Base-by-base conservation (phyloP, 2,329 filamentous ascomycete genomes). In the Nemania sp. region DNA sequence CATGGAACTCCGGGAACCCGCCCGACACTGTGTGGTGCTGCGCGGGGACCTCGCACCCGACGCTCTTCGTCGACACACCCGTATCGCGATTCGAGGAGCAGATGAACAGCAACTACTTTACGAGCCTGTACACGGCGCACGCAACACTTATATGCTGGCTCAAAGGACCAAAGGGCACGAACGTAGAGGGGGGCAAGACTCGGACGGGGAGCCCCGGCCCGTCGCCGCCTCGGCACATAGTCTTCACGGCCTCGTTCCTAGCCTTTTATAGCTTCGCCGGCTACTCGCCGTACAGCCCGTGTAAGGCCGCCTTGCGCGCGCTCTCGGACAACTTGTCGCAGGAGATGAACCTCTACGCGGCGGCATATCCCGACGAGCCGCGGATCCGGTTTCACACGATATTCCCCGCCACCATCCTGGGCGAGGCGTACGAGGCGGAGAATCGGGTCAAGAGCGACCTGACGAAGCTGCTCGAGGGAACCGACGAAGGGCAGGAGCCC, bases 1-100 rank as follows among this genome's bases (percentile, higher is more conserved):
- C 75, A 20, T 90, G 87, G 87, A 90, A 90, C 63, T 79, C 78
- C 42, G 74, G 78, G 7, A 12, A 20, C 3, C 75, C 81, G 34
- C 87, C 72, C 0, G 88, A 90, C 67, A 76, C 90, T 49, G 84
- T 91, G 18, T 91, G 88, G 82, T 86, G 86, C 40, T 83, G 85
- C 13, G 83, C 83, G 6, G 90, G 89, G 67, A 83, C 84, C 50
- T 83, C 87, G 12, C 84, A 88, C 66, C 82, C 74, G 1, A 68
- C 65, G 2, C 64, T 75, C 1, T 78, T 79, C 65, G 66, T 75
- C 34, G 75, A 79, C 49, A 75, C 74, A 1, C 71, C 72, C 0
- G 34, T 73, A 4, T 65, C 72, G 2, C 60, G 72, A 17, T 72
- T 79, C 62, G 67, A 71, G 49, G 50, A 58, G 0, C 72, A 75